Evolutionary conservation across 2,329 filamentous ascomycete species (phyloP).

Genomic region (Microsporum canis): DNA sequence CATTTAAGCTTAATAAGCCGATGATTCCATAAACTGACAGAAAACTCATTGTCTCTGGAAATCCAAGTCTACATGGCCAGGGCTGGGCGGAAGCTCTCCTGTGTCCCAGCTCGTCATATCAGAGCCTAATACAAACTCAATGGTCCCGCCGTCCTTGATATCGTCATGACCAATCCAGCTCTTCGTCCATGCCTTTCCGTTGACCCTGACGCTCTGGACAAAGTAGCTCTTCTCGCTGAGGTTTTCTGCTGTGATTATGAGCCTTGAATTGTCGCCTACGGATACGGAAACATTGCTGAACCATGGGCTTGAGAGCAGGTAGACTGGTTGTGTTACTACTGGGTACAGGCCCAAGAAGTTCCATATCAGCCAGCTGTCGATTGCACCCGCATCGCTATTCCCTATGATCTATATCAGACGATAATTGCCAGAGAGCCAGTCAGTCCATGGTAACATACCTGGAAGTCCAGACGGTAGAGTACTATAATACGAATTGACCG

Average conservation of each 20-base stretch:
- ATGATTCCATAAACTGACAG: neutral
- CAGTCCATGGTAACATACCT: neutral
- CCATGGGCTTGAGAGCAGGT: constrained; percentile 38
- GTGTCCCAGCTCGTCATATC: constrained; percentile 38
- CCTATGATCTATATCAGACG: constrained; percentile 16
- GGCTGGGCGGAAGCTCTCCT: constrained; percentile 42
- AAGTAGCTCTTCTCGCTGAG: constrained; percentile 38
- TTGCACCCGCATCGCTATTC: constrained; percentile 38
- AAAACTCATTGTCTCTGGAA: neutral
- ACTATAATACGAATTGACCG: constrained; percentile 34
- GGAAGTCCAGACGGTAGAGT: constrained; percentile 32
- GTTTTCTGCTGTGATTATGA: constrained; percentile 39
- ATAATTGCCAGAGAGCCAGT: neutral
- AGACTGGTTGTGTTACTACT: constrained; percentile 38
- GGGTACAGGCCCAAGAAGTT: constrained; percentile 41
- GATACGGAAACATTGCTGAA: constrained; percentile 31
- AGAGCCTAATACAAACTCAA: constrained; percentile 38
- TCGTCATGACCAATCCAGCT: constrained; percentile 48
- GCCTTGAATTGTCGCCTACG: constrained; percentile 21
- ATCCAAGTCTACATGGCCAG: constrained; percentile 27
- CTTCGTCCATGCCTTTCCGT: constrained; percentile 41
- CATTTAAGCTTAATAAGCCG: neutral
- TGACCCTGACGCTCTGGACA: constrained; percentile 44
- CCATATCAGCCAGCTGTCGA: constrained; percentile 43
- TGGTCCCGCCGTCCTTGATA: constrained; percentile 32